Conservation (phyloP, 257 asterid species). For the Pogostemon cablin region DNA sequence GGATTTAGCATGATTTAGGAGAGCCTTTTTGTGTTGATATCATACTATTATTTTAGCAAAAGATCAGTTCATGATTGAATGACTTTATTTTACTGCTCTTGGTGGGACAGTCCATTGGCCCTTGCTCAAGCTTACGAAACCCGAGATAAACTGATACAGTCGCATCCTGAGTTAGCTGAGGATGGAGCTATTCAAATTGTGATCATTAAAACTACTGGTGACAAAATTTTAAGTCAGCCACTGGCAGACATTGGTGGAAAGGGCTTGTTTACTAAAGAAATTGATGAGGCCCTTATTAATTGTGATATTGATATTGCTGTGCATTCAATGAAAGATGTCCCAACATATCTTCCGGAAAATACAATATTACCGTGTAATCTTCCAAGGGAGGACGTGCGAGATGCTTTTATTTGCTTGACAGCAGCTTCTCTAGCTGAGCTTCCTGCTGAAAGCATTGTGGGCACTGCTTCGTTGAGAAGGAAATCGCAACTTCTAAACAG, state of each 20-base stretch:
- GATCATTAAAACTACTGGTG: conserved; percentile 91
- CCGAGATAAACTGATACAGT: conserved; percentile 65
- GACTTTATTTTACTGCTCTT: conserved; percentile 14
- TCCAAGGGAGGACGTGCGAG: conserved; percentile 94
- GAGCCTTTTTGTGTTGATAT: not conserved
- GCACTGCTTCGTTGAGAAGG: conserved; percentile 96
- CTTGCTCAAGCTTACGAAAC: conserved; percentile 99
- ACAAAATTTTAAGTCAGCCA: conserved; percentile 88
- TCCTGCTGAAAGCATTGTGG: conserved; percentile 79
- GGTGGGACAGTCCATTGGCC: conserved; percentile 92
- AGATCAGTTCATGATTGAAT: conserved; percentile 3
- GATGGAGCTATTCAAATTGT: conserved; percentile 88
- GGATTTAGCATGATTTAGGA: not conserved
- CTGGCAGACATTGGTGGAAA: conserved; percentile 98
- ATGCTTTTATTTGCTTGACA: conserved; percentile 85
- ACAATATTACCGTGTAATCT: conserved; percentile 92
- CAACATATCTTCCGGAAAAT: conserved; percentile 86
- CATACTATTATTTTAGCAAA: not conserved
- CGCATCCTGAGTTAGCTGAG: conserved; percentile 87
- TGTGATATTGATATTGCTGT: conserved; percentile 93
- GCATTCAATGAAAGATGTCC: conserved; percentile 99
- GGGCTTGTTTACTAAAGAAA: conserved; percentile 95
- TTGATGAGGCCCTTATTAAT: conserved; percentile 91
- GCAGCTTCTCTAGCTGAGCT: conserved; percentile 82
- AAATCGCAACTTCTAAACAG: conserved; percentile 91